These are phyloP conservation scores for Neophaeococcomyces aloes DNA, from an alignment of 2,329 filamentous ascomycete species.

Conservation along the genomic window DNA sequence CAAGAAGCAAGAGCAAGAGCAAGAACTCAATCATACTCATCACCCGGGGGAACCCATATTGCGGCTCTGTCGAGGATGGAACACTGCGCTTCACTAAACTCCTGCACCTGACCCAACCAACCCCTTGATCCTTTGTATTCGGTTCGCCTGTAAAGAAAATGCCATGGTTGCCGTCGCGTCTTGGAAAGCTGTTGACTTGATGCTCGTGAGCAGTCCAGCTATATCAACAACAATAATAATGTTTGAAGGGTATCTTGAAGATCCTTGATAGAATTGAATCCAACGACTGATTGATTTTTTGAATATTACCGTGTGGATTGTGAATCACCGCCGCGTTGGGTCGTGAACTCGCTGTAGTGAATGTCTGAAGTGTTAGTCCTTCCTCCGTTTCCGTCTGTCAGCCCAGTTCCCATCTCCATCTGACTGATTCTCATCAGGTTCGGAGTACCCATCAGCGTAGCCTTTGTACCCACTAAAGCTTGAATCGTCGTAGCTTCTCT, in stretches of 20 bases:
- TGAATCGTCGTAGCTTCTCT: conserved; percentile 40
- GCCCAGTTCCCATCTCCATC: conserved; percentile 25
- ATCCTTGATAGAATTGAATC: no score
- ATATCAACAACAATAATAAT: conserved; percentile 1
- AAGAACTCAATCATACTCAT: neutral
- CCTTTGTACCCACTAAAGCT: conserved; percentile 44
- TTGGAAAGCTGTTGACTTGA: no score
- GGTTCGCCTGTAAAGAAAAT: no score
- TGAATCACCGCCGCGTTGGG: neutral
- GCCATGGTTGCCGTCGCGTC: no score
- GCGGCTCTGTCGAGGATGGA: no score
- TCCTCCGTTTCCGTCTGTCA: conserved; percentile 12
- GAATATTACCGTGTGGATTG: neutral
- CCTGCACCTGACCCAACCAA: no score
- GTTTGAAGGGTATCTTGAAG: conserved; percentile 2
- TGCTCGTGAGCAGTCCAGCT: neutral
- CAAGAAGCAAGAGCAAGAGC: neutral
- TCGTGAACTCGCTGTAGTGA: neutral
- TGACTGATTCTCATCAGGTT: conserved; percentile 28
- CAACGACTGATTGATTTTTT: no score
- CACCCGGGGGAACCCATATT: neutral
- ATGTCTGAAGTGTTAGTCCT: conserved; percentile 1
- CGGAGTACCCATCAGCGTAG: conserved; percentile 33
- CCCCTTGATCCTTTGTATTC: no score
- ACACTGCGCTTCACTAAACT: no score